A percentile compares a stretch with the other conserved stretches of the same genome.
Conservation (phyloP, 2,329 filamentous ascomycete genomes). For the Didymella exigua region DNA sequence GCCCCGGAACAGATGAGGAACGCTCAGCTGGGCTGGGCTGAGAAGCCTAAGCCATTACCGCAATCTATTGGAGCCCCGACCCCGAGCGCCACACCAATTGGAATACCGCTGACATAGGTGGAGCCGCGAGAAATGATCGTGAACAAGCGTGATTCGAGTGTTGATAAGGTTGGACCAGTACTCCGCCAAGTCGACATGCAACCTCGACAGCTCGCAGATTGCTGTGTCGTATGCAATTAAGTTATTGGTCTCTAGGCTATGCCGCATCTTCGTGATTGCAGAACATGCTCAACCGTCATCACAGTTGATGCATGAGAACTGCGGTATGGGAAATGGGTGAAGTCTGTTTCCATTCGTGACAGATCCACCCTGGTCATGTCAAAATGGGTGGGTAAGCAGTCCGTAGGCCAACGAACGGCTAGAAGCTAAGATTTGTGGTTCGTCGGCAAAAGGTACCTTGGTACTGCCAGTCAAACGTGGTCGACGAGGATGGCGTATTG, state of each 20-base stretch:
- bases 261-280: neutral
- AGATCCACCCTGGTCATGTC: neutral
- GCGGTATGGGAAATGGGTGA: neutral
- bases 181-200: neutral
- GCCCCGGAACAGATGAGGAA: neutral
- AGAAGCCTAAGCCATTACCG: constrained; percentile 8
- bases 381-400: neutral
- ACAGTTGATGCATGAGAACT: neutral
- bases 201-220: neutral
- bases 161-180: constrained; percentile 11
- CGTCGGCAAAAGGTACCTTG: constrained; percentile 4
- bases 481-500: constrained; percentile 9
- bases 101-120: constrained; percentile 8
- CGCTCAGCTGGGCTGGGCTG: constrained; percentile 1
- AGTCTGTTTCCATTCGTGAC: neutral
- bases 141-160: constrained; percentile 7
- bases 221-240: neutral
- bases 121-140: neutral
- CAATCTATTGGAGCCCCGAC: constrained; percentile 2
- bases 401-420: constrained; percentile 3
- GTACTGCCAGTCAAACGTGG: neutral
- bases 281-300: neutral
- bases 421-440: constrained; percentile 8
- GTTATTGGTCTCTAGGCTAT: neutral
- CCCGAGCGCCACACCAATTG: constrained; percentile 13